phyloP scores from a whole-genome alignment of 768 basidiomycete species.

The Pleurotus pulmonarius region DNA sequence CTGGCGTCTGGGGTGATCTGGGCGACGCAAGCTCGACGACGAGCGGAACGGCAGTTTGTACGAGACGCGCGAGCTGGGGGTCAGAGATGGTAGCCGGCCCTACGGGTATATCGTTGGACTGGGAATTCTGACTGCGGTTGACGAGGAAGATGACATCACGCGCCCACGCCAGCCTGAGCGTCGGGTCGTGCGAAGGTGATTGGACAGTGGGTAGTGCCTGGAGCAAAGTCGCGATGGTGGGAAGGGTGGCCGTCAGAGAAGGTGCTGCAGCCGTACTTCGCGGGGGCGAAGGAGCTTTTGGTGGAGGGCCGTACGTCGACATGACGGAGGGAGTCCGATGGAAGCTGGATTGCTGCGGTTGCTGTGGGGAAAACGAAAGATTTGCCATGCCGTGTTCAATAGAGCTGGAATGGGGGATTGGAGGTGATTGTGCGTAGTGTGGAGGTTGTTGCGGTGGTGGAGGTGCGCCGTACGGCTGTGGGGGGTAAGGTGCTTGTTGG shows the following conservation, averaged over 20 bases:
- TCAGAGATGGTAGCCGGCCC: conserved; percentile 59
- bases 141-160: conserved; percentile 81
- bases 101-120: conserved; percentile 35
- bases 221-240: conserved; percentile 57
- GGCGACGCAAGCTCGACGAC: conserved; percentile 53
- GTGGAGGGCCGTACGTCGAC: conserved; percentile 41
- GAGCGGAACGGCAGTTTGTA: conserved; percentile 60
- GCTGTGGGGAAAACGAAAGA: conserved; percentile 12
- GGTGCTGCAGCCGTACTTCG: conserved; percentile 30
- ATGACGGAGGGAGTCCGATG: conserved; percentile 18
- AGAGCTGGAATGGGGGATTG: conserved; percentile 11
- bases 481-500: background rate
- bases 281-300: conserved; percentile 42
- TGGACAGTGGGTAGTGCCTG: conserved; percentile 50
- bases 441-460: conserved; percentile 7
- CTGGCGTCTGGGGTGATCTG: conserved; percentile 15
- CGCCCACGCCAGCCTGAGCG: conserved; percentile 70
- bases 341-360: conserved; percentile 16
- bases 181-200: conserved; percentile 51
- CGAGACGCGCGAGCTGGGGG: conserved; percentile 53
- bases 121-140: conserved; percentile 45
- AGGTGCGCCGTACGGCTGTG: too few relatives aligned
- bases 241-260: conserved; percentile 64
- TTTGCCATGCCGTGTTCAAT: conserved; percentile 13
- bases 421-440: conserved; percentile 10